phyloP scores from a whole-genome alignment of 257 asterid genomes.

The Solanum ahanhuiri region DNA sequence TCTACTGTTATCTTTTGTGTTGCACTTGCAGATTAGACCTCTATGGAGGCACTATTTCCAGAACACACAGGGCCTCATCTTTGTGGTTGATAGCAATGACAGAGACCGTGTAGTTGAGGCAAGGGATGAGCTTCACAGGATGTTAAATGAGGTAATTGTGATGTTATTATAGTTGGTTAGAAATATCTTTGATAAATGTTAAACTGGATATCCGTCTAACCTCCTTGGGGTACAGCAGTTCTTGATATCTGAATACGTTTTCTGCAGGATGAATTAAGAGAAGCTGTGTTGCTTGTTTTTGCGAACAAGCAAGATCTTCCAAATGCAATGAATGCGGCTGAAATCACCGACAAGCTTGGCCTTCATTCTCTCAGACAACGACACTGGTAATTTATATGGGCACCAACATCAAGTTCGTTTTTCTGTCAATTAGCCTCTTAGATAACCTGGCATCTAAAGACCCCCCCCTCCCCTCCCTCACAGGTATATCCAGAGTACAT shows the following conservation, averaged over 20 bases:
- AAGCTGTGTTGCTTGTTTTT: slow-evolving; percentile 48
- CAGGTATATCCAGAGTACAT: slow-evolving; percentile 17
- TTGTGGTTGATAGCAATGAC: slow-evolving; percentile 8
- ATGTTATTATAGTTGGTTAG: neutral
- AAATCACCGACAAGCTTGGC: slow-evolving; percentile 56
- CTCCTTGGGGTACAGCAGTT: neutral
- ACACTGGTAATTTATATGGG: slow-evolving; percentile 29
- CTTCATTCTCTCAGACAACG: slow-evolving; percentile 62
- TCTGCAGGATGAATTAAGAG: slow-evolving; percentile 45
- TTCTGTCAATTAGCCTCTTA: neutral
- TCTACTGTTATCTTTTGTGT: neutral
- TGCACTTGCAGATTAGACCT: neutral
- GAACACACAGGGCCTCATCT: slow-evolving; percentile 4
- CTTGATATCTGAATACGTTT: neutral
- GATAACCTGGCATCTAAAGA: neutral
- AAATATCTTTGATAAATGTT: neutral
- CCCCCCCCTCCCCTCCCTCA: neutral
- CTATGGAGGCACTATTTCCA: slow-evolving; percentile 12
- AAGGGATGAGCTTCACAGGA: slow-evolving; percentile 9
- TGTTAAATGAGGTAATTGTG: neutral
- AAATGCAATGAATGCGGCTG: slow-evolving; percentile 61
- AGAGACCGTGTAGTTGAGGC: slow-evolving; percentile 6
- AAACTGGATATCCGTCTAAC: neutral
- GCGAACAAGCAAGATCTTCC: slow-evolving; percentile 71
- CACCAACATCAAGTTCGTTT: neutral